Base-by-base conservation (phyloP, 1,284 basidiomycete genomes). In the Ceratobasidium sp. region DNA sequence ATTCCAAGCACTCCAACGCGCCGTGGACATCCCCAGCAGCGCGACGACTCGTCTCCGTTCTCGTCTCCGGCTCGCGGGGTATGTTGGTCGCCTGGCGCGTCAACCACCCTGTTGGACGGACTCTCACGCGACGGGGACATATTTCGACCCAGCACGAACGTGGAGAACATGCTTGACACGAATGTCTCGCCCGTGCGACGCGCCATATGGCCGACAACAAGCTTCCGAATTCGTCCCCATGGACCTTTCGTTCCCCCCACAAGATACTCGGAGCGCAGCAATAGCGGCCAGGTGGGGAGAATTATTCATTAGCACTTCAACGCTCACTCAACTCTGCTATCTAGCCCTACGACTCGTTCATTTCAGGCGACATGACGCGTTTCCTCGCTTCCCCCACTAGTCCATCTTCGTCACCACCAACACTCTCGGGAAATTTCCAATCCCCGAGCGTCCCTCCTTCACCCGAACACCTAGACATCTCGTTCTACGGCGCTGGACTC, bases 11-110 rank as follows among this genome's bases (percentile, higher is more conserved):
- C n/a, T n/a, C n/a, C n/a, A n/a, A n/a, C n/a, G n/a, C n/a, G n/a
- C n/a, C n/a, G n/a, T n/a, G 54, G 31, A 13, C 14, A 29, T 62
- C 16, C 59, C n/a, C n/a, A n/a, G n/a, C n/a, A n/a, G n/a, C n/a
- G n/a, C n/a, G n/a, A n/a, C n/a, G n/a, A n/a, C n/a, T n/a, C n/a
- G n/a, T n/a, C n/a, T 31, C 48, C 49, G 19, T 65, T 65, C 63
- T 65, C 63, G 46, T 65, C 63, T 37, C 63, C 63, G 7, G 63
- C 63, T 22, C 63, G 63, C 34, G 63, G 63, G 7, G 63, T 65
- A 11, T 43, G 63, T 31, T 65, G 63, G 63, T 65, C 63, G 29
- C 63, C 63, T 9, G 46, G 31, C 34, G 49, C 48, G 29, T 31
- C 63, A 1, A 46, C 29, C 31, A 22, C 61, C 2, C 27, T 63